phyloP scores from a whole-genome alignment of 768 basidiomycete species.

The Podaxis mareebaensis region DNA sequence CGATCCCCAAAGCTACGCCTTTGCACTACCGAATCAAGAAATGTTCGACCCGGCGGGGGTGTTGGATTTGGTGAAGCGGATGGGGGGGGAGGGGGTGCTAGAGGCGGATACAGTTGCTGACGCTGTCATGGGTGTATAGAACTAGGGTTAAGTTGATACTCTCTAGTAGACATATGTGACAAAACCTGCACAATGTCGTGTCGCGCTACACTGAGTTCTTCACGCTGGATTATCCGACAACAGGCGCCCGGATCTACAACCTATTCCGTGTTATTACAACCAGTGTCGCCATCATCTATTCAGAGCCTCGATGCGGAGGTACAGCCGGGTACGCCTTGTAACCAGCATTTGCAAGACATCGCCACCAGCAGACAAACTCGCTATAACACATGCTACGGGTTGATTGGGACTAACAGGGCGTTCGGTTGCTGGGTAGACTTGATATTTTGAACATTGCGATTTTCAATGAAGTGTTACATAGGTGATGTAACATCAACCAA shows the following conservation, averaged over 20 bases:
- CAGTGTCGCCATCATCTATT: background rate
- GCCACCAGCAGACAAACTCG: background rate
- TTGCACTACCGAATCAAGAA: background rate
- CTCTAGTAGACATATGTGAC: background rate
- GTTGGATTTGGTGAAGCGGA: background rate
- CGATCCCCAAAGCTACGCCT: background rate
- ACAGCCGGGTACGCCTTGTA: background rate
- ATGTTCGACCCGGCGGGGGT: background rate
- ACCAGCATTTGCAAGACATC: background rate
- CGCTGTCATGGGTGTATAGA: background rate
- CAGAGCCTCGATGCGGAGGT: background rate
- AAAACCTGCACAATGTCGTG: background rate
- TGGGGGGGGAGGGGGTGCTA: background rate
- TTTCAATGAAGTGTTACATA: background rate
- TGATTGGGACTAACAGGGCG: background rate
- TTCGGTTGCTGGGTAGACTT: background rate
- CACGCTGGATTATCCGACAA: background rate
- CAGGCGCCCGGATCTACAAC: background rate
- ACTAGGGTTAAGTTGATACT: background rate
- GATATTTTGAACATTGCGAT: background rate
- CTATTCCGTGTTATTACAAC: background rate
- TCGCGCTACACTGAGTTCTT: background rate
- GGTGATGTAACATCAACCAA: background rate
- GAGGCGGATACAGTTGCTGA: background rate
- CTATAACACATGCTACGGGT: background rate